phyloP scores from a whole-genome alignment of 169 alveolate species.

The Neospora caninum region DNA sequence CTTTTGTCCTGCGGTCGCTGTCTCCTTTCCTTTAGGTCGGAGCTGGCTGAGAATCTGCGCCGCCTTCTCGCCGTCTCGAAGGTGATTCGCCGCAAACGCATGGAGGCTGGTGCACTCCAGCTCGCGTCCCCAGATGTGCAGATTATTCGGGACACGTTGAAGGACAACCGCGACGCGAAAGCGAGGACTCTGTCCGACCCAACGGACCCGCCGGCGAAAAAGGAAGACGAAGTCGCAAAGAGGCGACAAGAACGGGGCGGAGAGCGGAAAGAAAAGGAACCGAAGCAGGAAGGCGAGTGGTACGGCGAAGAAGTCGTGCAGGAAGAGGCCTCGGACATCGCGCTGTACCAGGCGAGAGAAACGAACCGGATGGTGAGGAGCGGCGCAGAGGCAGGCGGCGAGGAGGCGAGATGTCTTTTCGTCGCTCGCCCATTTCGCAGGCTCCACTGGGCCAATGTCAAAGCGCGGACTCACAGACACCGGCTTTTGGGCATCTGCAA shows the following conservation, averaged over 20 bases:
- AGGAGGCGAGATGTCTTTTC: too few relatives aligned
- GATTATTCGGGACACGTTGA: background rate
- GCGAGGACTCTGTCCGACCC: background rate
- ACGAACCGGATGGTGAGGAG: conserved; percentile 79
- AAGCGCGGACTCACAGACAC: too few relatives aligned
- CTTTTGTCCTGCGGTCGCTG: too few relatives aligned
- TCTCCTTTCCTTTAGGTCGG: conserved; percentile 30
- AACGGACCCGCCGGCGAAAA: conserved; percentile 63
- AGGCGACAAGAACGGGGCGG: background rate
- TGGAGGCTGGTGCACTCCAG: conserved; percentile 95
- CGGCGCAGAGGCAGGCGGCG: background rate
- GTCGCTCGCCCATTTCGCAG: too few relatives aligned
- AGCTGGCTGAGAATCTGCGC: conserved; percentile 62
- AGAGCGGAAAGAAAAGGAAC: background rate
- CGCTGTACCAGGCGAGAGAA: conserved; percentile 71
- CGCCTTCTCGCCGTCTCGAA: conserved; percentile 86
- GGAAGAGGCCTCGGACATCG: conserved; percentile 72
- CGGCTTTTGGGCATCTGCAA: too few relatives aligned
- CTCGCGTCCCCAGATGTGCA: conserved; percentile 94
- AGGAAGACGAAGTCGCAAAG: background rate
- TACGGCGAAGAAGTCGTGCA: conserved; percentile 37
- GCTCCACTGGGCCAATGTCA: too few relatives aligned
- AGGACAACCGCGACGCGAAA: background rate
- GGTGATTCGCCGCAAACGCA: conserved; percentile 86
- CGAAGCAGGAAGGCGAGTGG: background rate